A percentile compares a stretch with the other conserved stretches of the same genome.
Conservation (phyloP, 768 basidiomycete genomes). For the Rhodotorula kratochvilovae region DNA sequence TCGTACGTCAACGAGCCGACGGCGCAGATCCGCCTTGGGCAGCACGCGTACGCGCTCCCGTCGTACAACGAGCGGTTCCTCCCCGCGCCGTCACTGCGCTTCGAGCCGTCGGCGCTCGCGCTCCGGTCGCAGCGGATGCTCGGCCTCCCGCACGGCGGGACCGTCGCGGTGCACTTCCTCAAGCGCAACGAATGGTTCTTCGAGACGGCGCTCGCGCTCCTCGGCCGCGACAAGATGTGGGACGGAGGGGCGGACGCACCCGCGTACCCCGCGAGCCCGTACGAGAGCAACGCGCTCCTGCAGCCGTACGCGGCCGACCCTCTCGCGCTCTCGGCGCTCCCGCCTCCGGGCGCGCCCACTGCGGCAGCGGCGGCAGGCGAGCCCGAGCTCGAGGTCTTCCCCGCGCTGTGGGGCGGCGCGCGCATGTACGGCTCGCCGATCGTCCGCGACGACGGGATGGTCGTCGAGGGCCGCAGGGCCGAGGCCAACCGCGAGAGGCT, state of each 20-base stretch:
- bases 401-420: constrained; percentile 37
- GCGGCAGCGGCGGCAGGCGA: background rate
- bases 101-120: constrained; percentile 37
- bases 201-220: constrained; percentile 81
- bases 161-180: constrained; percentile 92
- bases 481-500: constrained; percentile 29
- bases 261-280: constrained; percentile 20
- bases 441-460: constrained; percentile 24
- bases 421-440: constrained; percentile 44
- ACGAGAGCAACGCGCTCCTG: constrained; percentile 4
- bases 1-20: constrained; percentile 32
- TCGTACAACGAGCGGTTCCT: constrained; percentile 37
- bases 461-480: constrained; percentile 26
- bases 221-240: constrained; percentile 51
- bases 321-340: constrained; percentile 6
- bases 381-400: constrained; percentile 1
- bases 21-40: constrained; percentile 26
- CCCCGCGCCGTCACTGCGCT: constrained; percentile 38
- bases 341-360: background rate
- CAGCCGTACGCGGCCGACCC: constrained; percentile 5
- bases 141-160: constrained; percentile 61
- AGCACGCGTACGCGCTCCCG: constrained; percentile 33
- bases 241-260: constrained; percentile 36
- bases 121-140: constrained; percentile 36
- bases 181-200: constrained; percentile 96